Evolutionary conservation across 306 rosid species (phyloP).

Genomic region (Betula pendula): DNA sequence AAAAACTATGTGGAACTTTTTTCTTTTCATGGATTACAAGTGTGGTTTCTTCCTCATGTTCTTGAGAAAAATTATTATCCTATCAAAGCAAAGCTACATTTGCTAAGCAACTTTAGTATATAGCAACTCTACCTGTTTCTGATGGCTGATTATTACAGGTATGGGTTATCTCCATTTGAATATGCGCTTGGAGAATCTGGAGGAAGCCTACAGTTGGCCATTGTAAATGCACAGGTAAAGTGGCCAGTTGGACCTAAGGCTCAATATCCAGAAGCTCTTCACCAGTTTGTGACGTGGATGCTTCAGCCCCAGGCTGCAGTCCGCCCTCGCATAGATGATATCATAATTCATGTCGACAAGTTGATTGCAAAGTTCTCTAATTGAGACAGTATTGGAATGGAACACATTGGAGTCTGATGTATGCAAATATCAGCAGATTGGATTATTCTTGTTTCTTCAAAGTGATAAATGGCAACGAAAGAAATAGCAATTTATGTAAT

Average conservation of each 20-base stretch:
- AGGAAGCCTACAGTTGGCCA: conserved; percentile 94
- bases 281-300: conserved; percentile 96
- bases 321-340: conserved; percentile 86
- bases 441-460: conserved; percentile 21
- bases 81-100: background rate
- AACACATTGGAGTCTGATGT: conserved; percentile 15
- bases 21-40: background rate
- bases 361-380: conserved; percentile 79
- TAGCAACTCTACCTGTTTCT: conserved; percentile 14
- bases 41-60: background rate
- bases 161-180: conserved; percentile 95
- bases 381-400: conserved; percentile 41
- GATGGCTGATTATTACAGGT: conserved; percentile 50
- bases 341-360: conserved; percentile 91
- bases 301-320: conserved; percentile 90
- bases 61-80: background rate
- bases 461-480: conserved; percentile 27
- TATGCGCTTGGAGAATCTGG: conserved; percentile 97
- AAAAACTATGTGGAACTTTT: background rate
- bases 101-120: conserved; percentile 14
- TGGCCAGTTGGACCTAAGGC: conserved; percentile 90
- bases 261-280: conserved; percentile 90
- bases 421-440: conserved; percentile 22
- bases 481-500: conserved; percentile 37
- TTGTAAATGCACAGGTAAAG: conserved; percentile 82